Percentiles rank a stretch among this genome's conserved stretches.
phyloP scores from a whole-genome alignment of 2,329 filamentous ascomycete genomes.

The Penicillium frequentans region DNA sequence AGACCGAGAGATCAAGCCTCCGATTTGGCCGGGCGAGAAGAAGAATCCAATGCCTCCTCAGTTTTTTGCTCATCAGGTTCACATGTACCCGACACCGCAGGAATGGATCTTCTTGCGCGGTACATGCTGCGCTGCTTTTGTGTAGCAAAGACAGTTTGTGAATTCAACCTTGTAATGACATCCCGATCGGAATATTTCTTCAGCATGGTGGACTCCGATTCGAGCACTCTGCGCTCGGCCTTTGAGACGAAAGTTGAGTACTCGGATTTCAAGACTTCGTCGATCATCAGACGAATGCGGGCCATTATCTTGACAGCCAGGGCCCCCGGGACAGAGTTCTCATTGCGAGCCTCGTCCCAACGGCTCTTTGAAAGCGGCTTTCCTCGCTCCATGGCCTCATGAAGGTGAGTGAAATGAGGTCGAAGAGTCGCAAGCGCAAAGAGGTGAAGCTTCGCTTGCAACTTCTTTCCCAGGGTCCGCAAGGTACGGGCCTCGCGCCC shows the following conservation, averaged over 20 bases:
- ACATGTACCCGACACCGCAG: neutral
- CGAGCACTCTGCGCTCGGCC: conserved; percentile 21
- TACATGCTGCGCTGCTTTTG: conserved; percentile 22
- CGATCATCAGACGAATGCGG: conserved; percentile 34
- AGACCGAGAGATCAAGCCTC: neutral
- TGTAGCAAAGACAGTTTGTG: conserved; percentile 22
- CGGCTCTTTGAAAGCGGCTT: neutral
- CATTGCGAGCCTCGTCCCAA: conserved; percentile 4
- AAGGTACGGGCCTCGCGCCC: conserved; percentile 15
- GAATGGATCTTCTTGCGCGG: conserved; percentile 9
- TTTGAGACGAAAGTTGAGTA: conserved; percentile 25
- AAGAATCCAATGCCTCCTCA: neutral
- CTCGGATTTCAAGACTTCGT: conserved; percentile 32
- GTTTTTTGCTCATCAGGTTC: neutral
- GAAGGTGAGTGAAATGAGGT: conserved; percentile 28
- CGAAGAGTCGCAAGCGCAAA: conserved; percentile 26
- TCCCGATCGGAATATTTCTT: conserved; percentile 30
- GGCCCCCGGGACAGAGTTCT: conserved; percentile 25
- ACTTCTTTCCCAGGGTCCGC: conserved; percentile 23
- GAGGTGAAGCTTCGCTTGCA: conserved; percentile 27
- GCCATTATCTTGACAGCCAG: conserved; percentile 24
- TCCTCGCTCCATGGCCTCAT: conserved; percentile 27
- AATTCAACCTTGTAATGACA: conserved; percentile 13
- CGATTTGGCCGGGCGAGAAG: neutral
- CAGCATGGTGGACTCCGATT: conserved; percentile 26